Evolutionary conservation across 768 basidiomycete genomes (phyloP), one percentile per base, ranked within the genome.

Genomic region (Filobasidium floriforme): DNA sequence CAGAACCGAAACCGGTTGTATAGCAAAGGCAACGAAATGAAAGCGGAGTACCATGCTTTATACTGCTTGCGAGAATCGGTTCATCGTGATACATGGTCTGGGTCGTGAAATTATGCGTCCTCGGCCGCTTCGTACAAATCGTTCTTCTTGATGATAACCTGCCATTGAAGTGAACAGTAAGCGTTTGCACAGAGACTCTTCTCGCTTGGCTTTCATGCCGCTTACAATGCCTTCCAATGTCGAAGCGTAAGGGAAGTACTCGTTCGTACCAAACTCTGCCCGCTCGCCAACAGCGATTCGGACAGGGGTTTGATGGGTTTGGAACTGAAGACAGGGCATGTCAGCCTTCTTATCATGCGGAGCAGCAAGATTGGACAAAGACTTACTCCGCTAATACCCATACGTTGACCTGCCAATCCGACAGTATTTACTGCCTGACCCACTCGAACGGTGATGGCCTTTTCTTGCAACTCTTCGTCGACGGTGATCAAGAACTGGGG

Each of bases 401-500:
- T 84, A 68, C 96, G 90, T 79, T 97, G 98, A 49, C 96, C 96
- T 0, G 96, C 96, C 80, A 97, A 90, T 18, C 94, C 96, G 59
- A 99, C 90, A 59, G 96, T 91, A 74, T 99, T 94, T 70, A 98
- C 88, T 5, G 96, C 96, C 41, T 94, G 79, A 37, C 96, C 96
- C 24, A 99, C 96, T 43, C 96, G 88, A 59, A 97, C 92, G 18
- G 91, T 93, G 41, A 96, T 89, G 1, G 92, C 88, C 63, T 86
- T 81, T 75, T 83, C 86, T 71, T 92, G 85, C 66, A 94, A 86
- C 66, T 92, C 85, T 79, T 98, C 94, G 79, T 94, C 87, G 22
- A 99, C 86, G 0, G 93, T 96, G 79, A 98, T 97, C 74, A 99
- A 80, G 88, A 98, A 97, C 65, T 93, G 87, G 41, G 96, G 96